Evolutionary conservation across 2,329 filamentous ascomycete species (phyloP).

Genomic region (Endothia cerciana): DNA sequence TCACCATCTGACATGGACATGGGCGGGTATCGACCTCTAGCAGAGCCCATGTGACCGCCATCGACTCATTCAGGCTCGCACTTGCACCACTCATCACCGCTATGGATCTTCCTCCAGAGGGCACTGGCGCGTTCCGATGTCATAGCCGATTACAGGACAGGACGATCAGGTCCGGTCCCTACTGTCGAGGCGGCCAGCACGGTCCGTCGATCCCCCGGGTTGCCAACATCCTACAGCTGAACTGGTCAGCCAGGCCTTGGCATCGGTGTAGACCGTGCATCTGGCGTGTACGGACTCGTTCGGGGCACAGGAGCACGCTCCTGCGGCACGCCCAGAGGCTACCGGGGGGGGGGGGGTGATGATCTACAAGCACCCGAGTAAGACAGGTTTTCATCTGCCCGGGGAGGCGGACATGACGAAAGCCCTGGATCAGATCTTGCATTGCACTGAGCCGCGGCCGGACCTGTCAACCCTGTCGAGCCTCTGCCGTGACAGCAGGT

Average conservation of each 20-base stretch:
- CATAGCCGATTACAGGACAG: not conserved
- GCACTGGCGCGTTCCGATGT: conserved; percentile 6
- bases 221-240: not conserved
- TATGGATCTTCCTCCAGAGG: not conserved
- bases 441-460: too few relatives aligned
- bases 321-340: not conserved
- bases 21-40: conserved; percentile 15
- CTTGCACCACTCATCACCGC: not conserved
- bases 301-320: not conserved
- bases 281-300: not conserved
- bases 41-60: conserved; percentile 12
- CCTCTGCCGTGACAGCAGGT: not conserved
- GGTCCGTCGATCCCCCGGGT: not conserved
- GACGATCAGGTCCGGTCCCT: not conserved
- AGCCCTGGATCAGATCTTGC: not conserved
- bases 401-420: not conserved
- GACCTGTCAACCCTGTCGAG: too few relatives aligned
- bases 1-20: conserved; percentile 4
- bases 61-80: not conserved
- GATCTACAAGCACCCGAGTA: not conserved
- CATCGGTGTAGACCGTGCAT: not conserved
- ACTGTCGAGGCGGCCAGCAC: not conserved
- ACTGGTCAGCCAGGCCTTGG: not conserved
- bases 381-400: not conserved
- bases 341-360: too few relatives aligned